Base-by-base conservation (phyloP, 495 filamentous ascomycete species). In the Podospora pseudocomata region DNA sequence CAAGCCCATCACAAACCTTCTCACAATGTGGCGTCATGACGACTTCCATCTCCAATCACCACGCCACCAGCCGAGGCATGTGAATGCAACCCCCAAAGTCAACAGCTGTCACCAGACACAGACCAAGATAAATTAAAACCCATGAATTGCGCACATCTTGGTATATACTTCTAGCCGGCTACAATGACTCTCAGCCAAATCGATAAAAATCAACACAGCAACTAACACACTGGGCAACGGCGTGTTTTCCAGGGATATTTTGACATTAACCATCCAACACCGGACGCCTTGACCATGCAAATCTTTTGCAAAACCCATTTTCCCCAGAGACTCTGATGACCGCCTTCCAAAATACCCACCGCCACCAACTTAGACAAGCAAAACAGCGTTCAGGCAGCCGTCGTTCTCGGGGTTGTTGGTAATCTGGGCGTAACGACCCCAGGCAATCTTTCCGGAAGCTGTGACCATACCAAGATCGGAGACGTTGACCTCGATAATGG, bases 401-500 rank as follows among this genome's bases (percentile, higher is more conserved):
- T 83, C 81, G 77, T 77, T 77, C 75, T 94, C 92, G 49, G 85
- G 86, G 71, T 91, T 92, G 77, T 94, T 79, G 19, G 76, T 78
- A 57, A 78, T 72, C 81, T 94, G 92, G 18, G 92, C 93, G 83
- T 91, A 96, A 75, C 91, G 72, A 53, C 77, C 76, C 93, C 93
- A 97, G 5, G 94, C 91, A 30, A 97, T 90, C 85, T 97, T 97
- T 61, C 95, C 96, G 59, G 88, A 89, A 5, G 94, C 90, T 15
- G 95, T 99, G 26, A 97, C 93, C 74, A 98, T 84, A 64, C 95
- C 95, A 65, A 99, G 80, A 77, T 98, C 95, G 67, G 87, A 91
- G 18, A 97, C 93, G 78, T 99, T 98, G 71, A 97, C 93, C 81
- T 99, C 95, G 71, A 97, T 87, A 67, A 97, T 91, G 11, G 95